Base-by-base conservation (phyloP, 2,329 filamentous ascomycete genomes). In the Cryoendolithus antarcticus region DNA sequence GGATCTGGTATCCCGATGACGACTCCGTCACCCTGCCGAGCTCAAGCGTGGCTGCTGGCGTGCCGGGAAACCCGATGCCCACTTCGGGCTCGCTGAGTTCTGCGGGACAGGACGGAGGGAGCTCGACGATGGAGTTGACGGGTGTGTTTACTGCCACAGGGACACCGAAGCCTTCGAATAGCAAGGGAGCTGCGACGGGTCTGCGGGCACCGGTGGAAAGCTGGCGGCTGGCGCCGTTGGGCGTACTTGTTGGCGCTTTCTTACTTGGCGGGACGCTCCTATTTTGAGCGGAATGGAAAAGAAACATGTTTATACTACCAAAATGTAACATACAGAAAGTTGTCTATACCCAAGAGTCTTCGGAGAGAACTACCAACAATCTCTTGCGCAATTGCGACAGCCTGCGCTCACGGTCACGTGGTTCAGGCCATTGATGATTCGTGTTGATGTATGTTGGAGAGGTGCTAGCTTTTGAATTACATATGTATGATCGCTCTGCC, bases 1-100 rank as follows among this genome's bases (percentile, higher is more conserved):
- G 75, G 6, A 64, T 80, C 12, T 64, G 75, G 50, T 70, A 70
- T 45, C 57, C 60, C 38, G 53, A 62, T 11, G 50, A 53, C 11
- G 50, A 50, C 9, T 58, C 63, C 32, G 62, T 63, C 48, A 53
- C 47, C 10, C 39, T 58, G 9, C 63, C 64, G 1, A 51, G 42
- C 27, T 53, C 45, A 11, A 53, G 46, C 15, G 52, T 60, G 6
- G 42, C 44, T 9, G 58, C 51, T 3, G 58, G 59, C 6, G 44
- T 54, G 9, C 58, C 58, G 7, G 58, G 58, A 3, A 45, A 42
- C 6, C 56, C 58, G 2, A 48, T 56, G 37, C 9, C 31, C 11
- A 27, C 24, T 8, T 27, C 24, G 2, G 24, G 24, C 24, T 27
- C 24, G 24, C 13, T 38, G 12, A 31, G 32, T 32, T 12, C 19